Evolutionary conservation across 345 rosid species (phyloP).

Genomic region (Viola odorata): DNA sequence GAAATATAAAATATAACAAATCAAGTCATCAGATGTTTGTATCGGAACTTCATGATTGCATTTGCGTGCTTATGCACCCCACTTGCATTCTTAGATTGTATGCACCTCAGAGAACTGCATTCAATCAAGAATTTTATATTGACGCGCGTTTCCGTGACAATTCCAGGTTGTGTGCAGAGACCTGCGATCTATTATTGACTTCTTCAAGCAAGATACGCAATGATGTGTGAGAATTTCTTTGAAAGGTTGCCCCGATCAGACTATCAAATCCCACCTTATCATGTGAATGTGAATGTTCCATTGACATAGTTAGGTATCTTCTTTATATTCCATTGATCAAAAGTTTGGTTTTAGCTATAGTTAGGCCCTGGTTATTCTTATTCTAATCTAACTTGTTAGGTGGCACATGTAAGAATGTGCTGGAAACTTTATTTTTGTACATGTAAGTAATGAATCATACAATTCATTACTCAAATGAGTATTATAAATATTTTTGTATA

Average conservation of each 20-base stretch:
- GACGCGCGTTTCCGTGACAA: not conserved
- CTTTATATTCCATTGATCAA: not conserved
- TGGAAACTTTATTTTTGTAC: slow-evolving; percentile 11
- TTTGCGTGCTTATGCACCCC: no score
- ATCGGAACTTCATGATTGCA: no score
- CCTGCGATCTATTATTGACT: not conserved
- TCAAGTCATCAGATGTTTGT: no score
- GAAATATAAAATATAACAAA: no score
- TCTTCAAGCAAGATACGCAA: not conserved
- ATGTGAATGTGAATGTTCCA: not conserved
- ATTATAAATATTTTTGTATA: slow-evolving; percentile 1
- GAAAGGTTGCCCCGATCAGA: not conserved
- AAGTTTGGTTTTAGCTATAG: not conserved
- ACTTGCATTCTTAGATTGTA: no score
- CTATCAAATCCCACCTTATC: not conserved
- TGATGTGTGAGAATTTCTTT: not conserved
- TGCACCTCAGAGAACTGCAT: not conserved
- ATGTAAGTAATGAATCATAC: not conserved
- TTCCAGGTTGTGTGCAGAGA: not conserved
- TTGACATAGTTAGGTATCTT: not conserved
- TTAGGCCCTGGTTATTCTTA: slow-evolving; percentile 1
- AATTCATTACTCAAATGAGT: not conserved
- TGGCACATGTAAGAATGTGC: slow-evolving; percentile 1
- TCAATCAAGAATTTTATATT: not conserved
- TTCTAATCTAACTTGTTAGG: not conserved